Base-by-base conservation (phyloP, 2,329 filamentous ascomycete species). In the Dactylellina drechsleri region DNA sequence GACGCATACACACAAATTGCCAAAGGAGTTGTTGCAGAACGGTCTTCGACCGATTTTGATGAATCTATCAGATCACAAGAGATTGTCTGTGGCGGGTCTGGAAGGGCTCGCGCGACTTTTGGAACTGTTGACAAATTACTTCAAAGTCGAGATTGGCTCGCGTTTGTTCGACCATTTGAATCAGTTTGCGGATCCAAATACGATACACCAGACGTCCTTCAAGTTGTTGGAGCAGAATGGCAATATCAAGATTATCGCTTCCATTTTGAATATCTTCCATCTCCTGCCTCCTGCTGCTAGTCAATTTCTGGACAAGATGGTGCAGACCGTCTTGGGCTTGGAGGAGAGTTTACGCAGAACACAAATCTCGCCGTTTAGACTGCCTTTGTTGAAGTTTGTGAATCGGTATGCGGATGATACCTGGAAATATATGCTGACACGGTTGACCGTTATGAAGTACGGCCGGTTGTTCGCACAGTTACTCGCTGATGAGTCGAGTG, bases 81-180 rank as follows among this genome's bases (percentile, higher is more conserved):
- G 94, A 68, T 85, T 99, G 18, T 96, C 89, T 18, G 91, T 94
- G 0, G 91, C 93, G 79, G 93, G 93, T 1, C 85, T 99, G 3
- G 93, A 98, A 81, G 96, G 96, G 26, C 84, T 99, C 36, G 93
- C 93, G 16, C 89, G 94, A 45, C 85, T 99, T 1, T 83, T 99
- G 74, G 94, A 95, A 77, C 85, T 99, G 1, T 85, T 99, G 16
- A 99, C 94, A 0, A 98, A 95, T 73, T 99, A 99, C 82, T 99
- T 99, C 83, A 99, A 99, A 83, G 93, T 98, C 0, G 95, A 99
- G 81, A 99, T 99, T 64, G 96, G 95, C 5, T 88, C 92, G 20
- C 88, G 95, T 23, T 84, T 99, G n/a, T 85, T 99, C 8, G 94
- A 98, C 77, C 95, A 99, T 79, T 91, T 97, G 82, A 94, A 94